Base-by-base conservation (phyloP, 257 asterid genomes). In the Solanum neorickii region DNA sequence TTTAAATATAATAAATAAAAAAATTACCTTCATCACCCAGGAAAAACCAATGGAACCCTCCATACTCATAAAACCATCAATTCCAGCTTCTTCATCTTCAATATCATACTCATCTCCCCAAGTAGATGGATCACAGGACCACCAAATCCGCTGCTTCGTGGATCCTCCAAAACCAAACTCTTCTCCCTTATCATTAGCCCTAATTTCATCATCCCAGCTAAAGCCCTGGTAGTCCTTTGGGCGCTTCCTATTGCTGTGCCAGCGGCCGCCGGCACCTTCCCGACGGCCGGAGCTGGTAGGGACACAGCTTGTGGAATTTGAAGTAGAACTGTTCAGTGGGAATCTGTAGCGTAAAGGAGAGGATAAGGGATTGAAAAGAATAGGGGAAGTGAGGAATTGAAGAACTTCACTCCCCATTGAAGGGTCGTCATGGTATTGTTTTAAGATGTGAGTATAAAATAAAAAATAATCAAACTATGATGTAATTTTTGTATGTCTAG, bases 91-190 rank as follows among this genome's bases (percentile, higher is more conserved):
- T 12, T 86, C 93, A 5, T 92, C 97, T 12, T 88, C 94, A 4
- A 77, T 90, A 15, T 89, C 92, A 59, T 78, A 87, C 15, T 84
- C 89, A 35, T 89, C 88, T 62, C 59, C 88, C 87, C 90, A 62
- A 8, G 82, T 78, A 15, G 78, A 74, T 41, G 76, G 41, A 87
- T 94, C 97, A 88, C 93, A 95, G 37, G 94, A 93, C 98, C 95
- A 95, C 98, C 98, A 94, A 87, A 27, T 84, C 91, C 97, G 91
- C 94, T 85, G 89, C 90, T 88, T 94, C 90, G 89, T 86, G 42
- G 91, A 27, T 68, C 77, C 91, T 65, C 92, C 90, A 86, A 91
- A 93, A 76, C 93, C 92, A 60, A 87, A 91, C 31, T 89, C 95
- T 52, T 52, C 62, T 52, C 23, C 62, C 62, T 52, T 52, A 25